Base-by-base conservation (phyloP, 345 rosid species). In the Hibiscus trionum region DNA sequence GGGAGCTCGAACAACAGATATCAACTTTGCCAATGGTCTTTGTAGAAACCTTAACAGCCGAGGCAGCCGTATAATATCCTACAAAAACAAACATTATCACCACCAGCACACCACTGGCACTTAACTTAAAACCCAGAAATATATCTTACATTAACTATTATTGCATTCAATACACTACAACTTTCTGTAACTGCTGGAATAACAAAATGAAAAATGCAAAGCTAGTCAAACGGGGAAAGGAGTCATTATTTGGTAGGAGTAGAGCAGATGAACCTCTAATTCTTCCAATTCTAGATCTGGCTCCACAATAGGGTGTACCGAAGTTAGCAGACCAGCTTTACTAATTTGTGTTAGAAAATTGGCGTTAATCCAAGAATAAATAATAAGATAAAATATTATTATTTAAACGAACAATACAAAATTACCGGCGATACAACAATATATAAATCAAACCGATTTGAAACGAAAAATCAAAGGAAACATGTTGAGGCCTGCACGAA, bases 41-140 rank as follows among this genome's bases (percentile, higher is more conserved):
- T 90, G 97, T 53, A 92, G 90, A 85, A 92, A 92, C 84, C 73
- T 88, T 82, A 95, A 92, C 57, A 81, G 83, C 79, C 97, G 85
- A 1, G 99, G 99, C 70, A 90, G 92, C 58, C 99, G 62, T 67
- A 95, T 90, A 37, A 95, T 95, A 77, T 95, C 99, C 99, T 95
- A 72, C 63, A 78, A 7, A 63, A 80, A 15, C 56, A 53, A 17
- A 63, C 14, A 58, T 9, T 3, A 44, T 0, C 14, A 56, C 29
- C 56, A 63, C 55, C 55, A 31, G 63, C 4, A 49, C 56, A 52
- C 56, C 17, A 52, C 3, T 66, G 59, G 74, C 19, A 17, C 39
- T 52, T 16, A 16, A 16, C 17, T 33, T 27, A 80, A 80, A 55
- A 35, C 3, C 7, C 69, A 63, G 19, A 6, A 7, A 42, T 68